Percentiles rank a stretch among this genome's conserved stretches.
phyloP scores from a whole-genome alignment of 2,329 filamentous ascomycete species.

The Diaporthe citri region DNA sequence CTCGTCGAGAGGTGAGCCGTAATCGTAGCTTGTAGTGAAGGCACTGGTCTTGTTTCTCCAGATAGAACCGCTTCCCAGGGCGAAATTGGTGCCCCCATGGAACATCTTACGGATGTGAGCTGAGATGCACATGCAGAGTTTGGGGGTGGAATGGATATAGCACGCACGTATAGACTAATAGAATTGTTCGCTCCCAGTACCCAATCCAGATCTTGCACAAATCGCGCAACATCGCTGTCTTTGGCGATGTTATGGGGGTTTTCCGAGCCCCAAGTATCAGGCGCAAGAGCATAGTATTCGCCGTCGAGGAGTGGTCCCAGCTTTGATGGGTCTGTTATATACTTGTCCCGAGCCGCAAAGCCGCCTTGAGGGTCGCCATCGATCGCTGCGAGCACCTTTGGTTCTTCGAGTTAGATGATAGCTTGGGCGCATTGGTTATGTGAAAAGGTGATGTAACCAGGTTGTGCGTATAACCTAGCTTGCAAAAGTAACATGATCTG shows the following conservation, averaged over 20 bases:
- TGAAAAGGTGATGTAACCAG: background rate
- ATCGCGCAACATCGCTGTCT: conserved; percentile 45
- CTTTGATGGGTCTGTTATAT: conserved; percentile 56
- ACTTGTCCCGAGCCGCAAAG: conserved; percentile 56
- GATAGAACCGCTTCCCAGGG: conserved; percentile 59
- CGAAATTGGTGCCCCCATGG: conserved; percentile 65
- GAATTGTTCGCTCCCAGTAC: conserved; percentile 55
- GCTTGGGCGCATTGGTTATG: background rate
- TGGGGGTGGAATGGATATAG: accelerated
- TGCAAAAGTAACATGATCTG: background rate
- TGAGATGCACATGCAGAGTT: background rate
- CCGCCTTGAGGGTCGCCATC: conserved; percentile 58
- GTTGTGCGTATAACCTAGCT: background rate
- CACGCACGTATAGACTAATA: conserved; percentile 58
- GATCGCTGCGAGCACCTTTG: conserved; percentile 55
- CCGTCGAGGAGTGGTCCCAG: conserved; percentile 61
- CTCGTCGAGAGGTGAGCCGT: conserved; percentile 63
- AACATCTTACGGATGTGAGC: conserved; percentile 53
- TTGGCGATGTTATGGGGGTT: conserved; percentile 52
- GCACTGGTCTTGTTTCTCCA: conserved; percentile 55
- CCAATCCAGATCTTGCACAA: conserved; percentile 52
- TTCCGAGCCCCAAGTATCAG: conserved; percentile 58
- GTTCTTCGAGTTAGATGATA: background rate
- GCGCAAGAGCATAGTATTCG: conserved; percentile 61
- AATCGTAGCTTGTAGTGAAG: conserved; percentile 64